Percentiles rank a stretch among this genome's conserved stretches.
Evolutionary conservation across 169 alveolate species (phyloP).

Genomic region (Plasmodium fragile): DNA sequence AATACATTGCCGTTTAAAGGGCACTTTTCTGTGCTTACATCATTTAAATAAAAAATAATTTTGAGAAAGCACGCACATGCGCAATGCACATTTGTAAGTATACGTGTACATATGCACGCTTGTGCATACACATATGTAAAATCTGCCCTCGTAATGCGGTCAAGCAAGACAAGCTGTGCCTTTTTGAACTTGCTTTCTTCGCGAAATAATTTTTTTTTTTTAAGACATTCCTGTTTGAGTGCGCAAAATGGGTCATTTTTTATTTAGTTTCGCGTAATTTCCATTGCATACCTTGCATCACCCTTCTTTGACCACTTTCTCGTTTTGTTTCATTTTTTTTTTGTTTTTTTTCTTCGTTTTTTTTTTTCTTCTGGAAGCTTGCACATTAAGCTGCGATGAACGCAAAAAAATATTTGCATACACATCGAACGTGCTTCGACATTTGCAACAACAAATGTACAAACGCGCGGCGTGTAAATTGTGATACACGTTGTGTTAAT

Average conservation of each 20-base stretch:
- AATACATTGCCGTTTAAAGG: neutral
- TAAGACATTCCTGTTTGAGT: neutral
- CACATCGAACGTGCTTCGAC: neutral
- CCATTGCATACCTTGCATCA: neutral
- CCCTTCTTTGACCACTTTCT: neutral
- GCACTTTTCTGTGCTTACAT: neutral
- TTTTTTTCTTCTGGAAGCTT: neutral
- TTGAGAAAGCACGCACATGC: neutral
- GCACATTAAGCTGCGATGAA: neutral
- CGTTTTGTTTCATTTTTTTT: neutral
- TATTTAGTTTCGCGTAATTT: neutral
- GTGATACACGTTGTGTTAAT: neutral
- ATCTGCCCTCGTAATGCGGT: neutral
- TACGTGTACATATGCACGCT: neutral
- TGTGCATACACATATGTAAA: conserved; percentile 1
- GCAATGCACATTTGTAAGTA: neutral
- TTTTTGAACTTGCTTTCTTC: neutral
- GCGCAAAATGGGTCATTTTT: neutral
- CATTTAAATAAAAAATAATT: neutral
- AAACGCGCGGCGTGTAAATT: neutral
- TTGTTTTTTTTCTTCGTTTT: conserved; percentile 1
- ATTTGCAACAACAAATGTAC: neutral
- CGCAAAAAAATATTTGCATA: neutral
- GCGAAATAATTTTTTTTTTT: neutral
- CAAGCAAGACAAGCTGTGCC: neutral